Conservation (phyloP, 176 grass and related monocot genomes). For the Cenchrus fungigraminus region DNA sequence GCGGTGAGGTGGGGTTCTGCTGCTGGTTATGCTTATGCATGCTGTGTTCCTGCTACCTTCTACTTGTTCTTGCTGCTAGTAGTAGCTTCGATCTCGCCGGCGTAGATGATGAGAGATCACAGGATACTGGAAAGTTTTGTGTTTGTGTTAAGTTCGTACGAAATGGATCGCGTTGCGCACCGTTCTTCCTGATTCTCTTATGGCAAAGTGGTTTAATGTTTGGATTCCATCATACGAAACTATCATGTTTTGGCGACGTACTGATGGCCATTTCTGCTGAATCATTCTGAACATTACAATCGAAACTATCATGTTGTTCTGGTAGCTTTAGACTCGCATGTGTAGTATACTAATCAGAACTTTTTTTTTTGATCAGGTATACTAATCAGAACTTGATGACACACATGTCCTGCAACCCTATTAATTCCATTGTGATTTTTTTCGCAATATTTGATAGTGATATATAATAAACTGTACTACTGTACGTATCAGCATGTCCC, state of each 20-base stretch:
- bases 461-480: background rate
- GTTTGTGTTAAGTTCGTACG: background rate
- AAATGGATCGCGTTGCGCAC: slow-evolving; percentile 11
- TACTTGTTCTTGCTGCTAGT: background rate
- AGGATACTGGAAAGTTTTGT: background rate
- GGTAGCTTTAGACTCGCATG: background rate
- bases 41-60: background rate
- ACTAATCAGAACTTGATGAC: background rate
- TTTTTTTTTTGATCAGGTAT: background rate
- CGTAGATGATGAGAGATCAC: background rate
- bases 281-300: background rate
- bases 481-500: background rate
- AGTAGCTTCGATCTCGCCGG: background rate
- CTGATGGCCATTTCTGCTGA: background rate
- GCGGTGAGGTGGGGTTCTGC: too few species aligned
- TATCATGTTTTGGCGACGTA: background rate
- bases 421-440: background rate
- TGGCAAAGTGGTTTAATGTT: background rate
- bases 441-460: background rate
- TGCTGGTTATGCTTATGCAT: background rate
- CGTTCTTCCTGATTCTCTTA: background rate
- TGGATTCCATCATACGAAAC: background rate
- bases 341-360: background rate
- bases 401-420: background rate
- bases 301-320: background rate